These are phyloP conservation scores for Trichosporon ovoides DNA, from an alignment of 1,284 basidiomycete genomes.

Conservation along the genomic window DNA sequence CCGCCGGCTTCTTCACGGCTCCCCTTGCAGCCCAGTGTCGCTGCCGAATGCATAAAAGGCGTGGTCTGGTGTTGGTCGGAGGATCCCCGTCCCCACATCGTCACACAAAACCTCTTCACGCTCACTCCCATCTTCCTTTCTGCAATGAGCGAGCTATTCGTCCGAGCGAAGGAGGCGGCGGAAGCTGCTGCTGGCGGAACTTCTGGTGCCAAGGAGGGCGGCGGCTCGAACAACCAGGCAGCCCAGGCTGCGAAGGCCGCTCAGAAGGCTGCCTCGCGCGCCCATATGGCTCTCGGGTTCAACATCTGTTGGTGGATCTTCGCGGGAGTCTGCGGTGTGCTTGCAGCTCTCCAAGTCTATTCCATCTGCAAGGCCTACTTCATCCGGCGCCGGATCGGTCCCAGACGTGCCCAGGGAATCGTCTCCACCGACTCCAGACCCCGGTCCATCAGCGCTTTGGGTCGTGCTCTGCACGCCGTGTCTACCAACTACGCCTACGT, in stretches of 20 bases:
- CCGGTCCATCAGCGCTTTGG: not conserved
- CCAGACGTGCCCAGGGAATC: not conserved
- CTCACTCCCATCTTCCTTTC: not conserved
- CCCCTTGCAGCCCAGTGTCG: no score
- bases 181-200: not conserved
- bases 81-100: not conserved
- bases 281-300: not conserved
- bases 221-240: not conserved
- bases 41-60: not conserved
- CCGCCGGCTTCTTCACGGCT: no score
- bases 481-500: constrained; percentile 16
- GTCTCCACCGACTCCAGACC: not conserved
- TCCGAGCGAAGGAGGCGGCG: not conserved
- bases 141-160: not conserved
- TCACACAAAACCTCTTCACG: not conserved
- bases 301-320: constrained; percentile 15
- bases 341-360: not conserved
- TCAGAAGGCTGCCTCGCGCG: not conserved
- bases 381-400: constrained; percentile 3
- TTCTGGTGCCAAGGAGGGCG: not conserved
- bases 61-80: not conserved
- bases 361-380: not conserved
- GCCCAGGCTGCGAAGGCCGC: not conserved
- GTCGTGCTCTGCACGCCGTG: constrained; percentile 6
- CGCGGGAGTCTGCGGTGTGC: constrained; percentile 6